Percentiles rank a stretch among this genome's conserved stretches.
These are phyloP conservation scores for Cladobotryum protrusum DNA, from an alignment of 2,329 filamentous ascomycete species.

Conservation along the genomic window DNA sequence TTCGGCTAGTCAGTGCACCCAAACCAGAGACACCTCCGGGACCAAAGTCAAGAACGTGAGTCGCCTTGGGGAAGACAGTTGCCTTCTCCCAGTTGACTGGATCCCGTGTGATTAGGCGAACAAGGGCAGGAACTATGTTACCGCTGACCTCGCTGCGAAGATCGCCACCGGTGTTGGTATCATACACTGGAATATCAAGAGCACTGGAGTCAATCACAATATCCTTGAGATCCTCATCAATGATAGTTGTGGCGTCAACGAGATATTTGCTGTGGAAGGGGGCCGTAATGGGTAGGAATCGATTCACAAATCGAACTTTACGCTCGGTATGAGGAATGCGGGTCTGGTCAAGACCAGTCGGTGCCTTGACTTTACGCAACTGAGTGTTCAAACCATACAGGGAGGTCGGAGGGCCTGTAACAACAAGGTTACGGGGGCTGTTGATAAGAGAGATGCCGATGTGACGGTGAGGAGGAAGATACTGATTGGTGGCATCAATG, in stretches of 20 bases:
- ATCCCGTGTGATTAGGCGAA: slow-evolving; percentile 91
- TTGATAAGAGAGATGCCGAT: slow-evolving; percentile 95
- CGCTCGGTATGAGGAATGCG: slow-evolving; percentile 90
- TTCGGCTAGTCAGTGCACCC: slow-evolving; percentile 92
- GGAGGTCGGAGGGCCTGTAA: slow-evolving; percentile 92
- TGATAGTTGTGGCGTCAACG: slow-evolving; percentile 69
- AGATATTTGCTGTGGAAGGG: slow-evolving; percentile 98
- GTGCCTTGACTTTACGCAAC: slow-evolving; percentile 92
- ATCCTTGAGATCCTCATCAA: slow-evolving; percentile 81
- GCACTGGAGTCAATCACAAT: slow-evolving; percentile 66
- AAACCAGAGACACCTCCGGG: slow-evolving; percentile 95
- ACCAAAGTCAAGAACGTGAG: slow-evolving; percentile 93
- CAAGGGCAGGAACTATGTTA: slow-evolving; percentile 77
- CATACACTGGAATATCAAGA: slow-evolving; percentile 78
- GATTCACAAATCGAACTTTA: slow-evolving; percentile 93
- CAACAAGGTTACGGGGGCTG: slow-evolving; percentile 93
- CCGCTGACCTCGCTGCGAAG: slow-evolving; percentile 63
- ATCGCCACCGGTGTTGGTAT: slow-evolving; percentile 85
- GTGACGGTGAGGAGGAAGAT: slow-evolving; percentile 85
- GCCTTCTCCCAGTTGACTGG: slow-evolving; percentile 95
- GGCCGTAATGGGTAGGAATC: slow-evolving; percentile 94
- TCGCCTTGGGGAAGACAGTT: slow-evolving; percentile 82
- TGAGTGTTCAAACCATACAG: slow-evolving; percentile 94
- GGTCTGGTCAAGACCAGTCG: slow-evolving; percentile 94
- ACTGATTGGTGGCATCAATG: slow-evolving; percentile 94